A percentile compares a stretch with the other conserved stretches of the same genome.
These are phyloP conservation scores for Sporothrix luriei DNA, from an alignment of 2,329 filamentous ascomycete species.

Conservation along the genomic window DNA sequence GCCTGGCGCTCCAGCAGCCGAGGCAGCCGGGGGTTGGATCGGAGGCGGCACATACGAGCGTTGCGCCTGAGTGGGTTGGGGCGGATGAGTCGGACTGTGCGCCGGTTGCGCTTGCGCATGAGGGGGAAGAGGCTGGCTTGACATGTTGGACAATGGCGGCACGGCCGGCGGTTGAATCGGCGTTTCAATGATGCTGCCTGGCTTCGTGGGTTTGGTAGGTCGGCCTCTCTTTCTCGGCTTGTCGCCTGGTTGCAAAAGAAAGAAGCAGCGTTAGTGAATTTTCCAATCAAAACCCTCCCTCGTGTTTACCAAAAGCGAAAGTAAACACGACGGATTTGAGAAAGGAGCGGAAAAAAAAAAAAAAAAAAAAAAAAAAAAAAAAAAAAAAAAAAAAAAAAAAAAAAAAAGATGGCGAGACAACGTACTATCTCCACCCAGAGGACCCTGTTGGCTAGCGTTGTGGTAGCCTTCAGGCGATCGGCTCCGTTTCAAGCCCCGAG, in stretches of 20 bases:
- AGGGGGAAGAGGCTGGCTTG: constrained; percentile 30
- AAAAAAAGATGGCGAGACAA: constrained; percentile 41
- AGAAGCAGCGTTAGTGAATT: constrained; percentile 42
- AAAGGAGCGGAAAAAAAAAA: constrained; percentile 24
- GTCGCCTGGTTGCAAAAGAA: constrained; percentile 46
- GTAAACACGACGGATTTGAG: constrained; percentile 27
- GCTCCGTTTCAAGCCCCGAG: constrained; percentile 75
- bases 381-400: constrained; percentile 36
- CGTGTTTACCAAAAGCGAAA: background rate
- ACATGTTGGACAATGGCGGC: constrained; percentile 33
- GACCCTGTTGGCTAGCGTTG: constrained; percentile 56
- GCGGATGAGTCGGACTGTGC: constrained; percentile 28
- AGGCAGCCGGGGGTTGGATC: constrained; percentile 46
- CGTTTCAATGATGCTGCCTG: constrained; percentile 59
- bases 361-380: no score
- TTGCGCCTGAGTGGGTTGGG: constrained; percentile 10
- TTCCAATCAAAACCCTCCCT: constrained; percentile 10
- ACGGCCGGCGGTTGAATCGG: constrained; percentile 45
- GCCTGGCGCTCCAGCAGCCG: constrained; percentile 48
- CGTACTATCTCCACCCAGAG: constrained; percentile 75
- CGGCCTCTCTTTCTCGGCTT: constrained; percentile 62
- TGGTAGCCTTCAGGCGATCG: constrained; percentile 71
- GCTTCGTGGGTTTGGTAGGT: constrained; percentile 61
- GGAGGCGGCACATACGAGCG: constrained; percentile 47
- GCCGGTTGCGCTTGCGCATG: constrained; percentile 30